Base-by-base conservation (phyloP, 805 yeast genomes). In the Wickerhamomyces bisporus region DNA sequence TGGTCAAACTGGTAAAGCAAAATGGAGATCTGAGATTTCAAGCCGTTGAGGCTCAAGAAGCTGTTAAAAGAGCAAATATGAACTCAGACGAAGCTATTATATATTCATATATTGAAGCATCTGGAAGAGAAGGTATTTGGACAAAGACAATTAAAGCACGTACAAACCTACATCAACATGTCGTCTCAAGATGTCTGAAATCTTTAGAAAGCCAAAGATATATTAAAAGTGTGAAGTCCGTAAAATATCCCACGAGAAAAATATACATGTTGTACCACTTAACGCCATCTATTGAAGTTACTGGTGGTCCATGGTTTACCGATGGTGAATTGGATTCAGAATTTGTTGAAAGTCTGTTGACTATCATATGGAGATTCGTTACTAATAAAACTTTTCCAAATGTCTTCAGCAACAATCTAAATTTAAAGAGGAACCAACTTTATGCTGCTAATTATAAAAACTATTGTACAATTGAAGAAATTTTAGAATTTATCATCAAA, bases 231-330 rank as follows among this genome's bases (percentile, higher is more conserved):
- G 87, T 93, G 56, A 91, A 93, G 57, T 78, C 86, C 18, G 98
- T 93, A 24, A 91, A 86, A 55, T 80, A 76, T 60, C 97, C 98
- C 12, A 91, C 97, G 1, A 73, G 98, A 47, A 93, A 93, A 55
- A 91, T 93, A 25, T 94, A 91, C 62, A 93, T 93, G 98, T 70
- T 93, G 38, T 91, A 89, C 58, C 81, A 86, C 55, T 66, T 93
- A 48, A 96, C 88, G 57, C 98, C 98, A 5, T 83, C 95, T 3
- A 81, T 86, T 24, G 98, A 91, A 48, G 93, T 93, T 27, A 93
- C 98, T 0, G 98, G 98, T 47, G 98, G 98, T 5, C 98, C 98
- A 4, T 93, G 98, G 98, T 93, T 89, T 57, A 88, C 97, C 0
- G 98, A 93, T 57, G 79, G 89, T 26, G 98, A 93, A 61, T 70